Evolutionary conservation across 805 yeast species (phyloP), one percentile per base, ranked within the genome.

Genomic region (Candida ulmi): DNA sequence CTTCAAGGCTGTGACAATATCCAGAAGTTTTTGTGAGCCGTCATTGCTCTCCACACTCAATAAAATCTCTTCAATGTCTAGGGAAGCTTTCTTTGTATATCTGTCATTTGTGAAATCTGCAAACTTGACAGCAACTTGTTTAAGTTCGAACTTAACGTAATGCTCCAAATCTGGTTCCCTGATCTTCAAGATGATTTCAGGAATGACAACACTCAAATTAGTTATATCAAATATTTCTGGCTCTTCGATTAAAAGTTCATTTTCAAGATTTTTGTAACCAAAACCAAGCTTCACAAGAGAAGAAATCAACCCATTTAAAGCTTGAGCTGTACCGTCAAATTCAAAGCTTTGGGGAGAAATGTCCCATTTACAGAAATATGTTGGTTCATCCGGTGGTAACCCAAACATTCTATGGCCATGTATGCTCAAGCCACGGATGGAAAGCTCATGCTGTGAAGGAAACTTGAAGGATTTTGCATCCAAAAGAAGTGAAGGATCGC

Each of bases 351-450:
- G 95, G 1, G 83, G 55, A 21, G 73, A 76, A 48, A 93, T 77
- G 43, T 83, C 90, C 99, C 99, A 93, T 43, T 85, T 81, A 52
- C 96, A 88, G 46, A 76, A 78, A 55, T 86, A 93, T 0, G 97
- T 87, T 1, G 91, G 88, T 55, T 87, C 95, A 8, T 70, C 66
- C 0, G 97, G 97, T 0, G 96, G 96, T 2, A 88, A 57, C 0
- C 99, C 99, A 65, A 88, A 88, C 80, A 90, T 79, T 52, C 98
- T 70, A 58, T 91, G 96, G 1, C 96, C 95, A 58, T 86, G 95
- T 18, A 87, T 68, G 2, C 71, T 54, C 11, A 83, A 55, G 1
- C 82, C 79, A 52, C 82, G 83, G 36, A 85, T 68, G 4, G 57
- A 48, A 24, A 85, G 49, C 33, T 78, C 77, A 18, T 39, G 45